phyloP scores from a whole-genome alignment of 2,329 filamentous ascomycete species.

The Fusarium solani-melongenae region DNA sequence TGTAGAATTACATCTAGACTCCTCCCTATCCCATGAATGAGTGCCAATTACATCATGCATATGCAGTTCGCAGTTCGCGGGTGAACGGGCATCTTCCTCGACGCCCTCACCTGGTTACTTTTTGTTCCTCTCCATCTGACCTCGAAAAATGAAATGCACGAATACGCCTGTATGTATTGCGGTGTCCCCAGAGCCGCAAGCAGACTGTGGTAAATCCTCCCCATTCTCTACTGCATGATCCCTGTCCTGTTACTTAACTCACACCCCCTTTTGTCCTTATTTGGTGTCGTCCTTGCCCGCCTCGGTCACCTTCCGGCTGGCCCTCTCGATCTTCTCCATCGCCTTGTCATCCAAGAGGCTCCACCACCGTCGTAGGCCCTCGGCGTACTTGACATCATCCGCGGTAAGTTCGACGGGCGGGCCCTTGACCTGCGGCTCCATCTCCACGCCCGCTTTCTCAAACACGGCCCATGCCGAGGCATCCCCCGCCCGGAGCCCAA shows the following conservation, averaged over 20 bases:
- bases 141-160: slow-evolving; percentile 13
- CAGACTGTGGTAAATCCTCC: slow-evolving; percentile 3
- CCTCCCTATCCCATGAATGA: neutral
- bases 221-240: slow-evolving; percentile 12
- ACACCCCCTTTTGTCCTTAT: slow-evolving; percentile 23
- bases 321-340: slow-evolving; percentile 60
- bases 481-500: slow-evolving; percentile 65
- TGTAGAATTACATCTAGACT: neutral
- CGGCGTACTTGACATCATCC: slow-evolving; percentile 61
- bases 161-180: neutral
- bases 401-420: slow-evolving; percentile 68
- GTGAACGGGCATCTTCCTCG: neutral
- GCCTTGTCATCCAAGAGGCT: slow-evolving; percentile 58
- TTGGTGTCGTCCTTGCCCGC: slow-evolving; percentile 43
- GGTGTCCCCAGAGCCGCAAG: slow-evolving; percentile 10
- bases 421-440: slow-evolving; percentile 66
- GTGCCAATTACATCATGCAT: slow-evolving; percentile 9
- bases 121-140: slow-evolving; percentile 1
- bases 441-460: slow-evolving; percentile 54
- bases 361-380: slow-evolving; percentile 62
- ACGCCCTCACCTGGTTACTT: neutral
- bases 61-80: neutral
- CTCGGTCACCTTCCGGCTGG: slow-evolving; percentile 51
- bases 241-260: slow-evolving; percentile 19
- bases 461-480: slow-evolving; percentile 72